A percentile compares a stretch with the other conserved stretches of the same genome.
phyloP scores from a whole-genome alignment of 2,329 filamentous ascomycete species.

The Diaporthe amygdali region DNA sequence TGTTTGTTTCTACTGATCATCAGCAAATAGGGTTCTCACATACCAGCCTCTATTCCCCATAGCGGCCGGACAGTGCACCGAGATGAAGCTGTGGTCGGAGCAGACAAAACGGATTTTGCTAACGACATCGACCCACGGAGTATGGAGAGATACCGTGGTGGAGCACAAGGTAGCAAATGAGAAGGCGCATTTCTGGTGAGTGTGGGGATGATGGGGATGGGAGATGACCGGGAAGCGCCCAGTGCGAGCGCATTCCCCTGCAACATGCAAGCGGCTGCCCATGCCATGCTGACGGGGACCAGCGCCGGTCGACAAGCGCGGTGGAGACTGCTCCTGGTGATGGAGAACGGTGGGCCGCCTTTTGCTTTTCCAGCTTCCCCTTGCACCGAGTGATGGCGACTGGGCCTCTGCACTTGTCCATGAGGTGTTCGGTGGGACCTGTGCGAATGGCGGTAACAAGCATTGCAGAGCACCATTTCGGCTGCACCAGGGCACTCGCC shows the following conservation, averaged over 20 bases:
- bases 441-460: constrained; percentile 15
- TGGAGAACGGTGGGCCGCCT: constrained; percentile 24
- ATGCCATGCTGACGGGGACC: constrained; percentile 23
- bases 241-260: constrained; percentile 29
- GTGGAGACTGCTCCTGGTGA: constrained; percentile 24
- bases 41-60: constrained; percentile 3
- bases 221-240: constrained; percentile 32
- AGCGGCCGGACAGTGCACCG: constrained; percentile 17
- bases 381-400: constrained; percentile 19
- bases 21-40: constrained; percentile 24
- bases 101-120: constrained; percentile 6
- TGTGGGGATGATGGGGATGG: constrained; percentile 25
- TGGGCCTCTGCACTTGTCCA: constrained; percentile 18
- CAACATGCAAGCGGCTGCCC: constrained; percentile 22
- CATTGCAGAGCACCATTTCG: constrained; percentile 1
- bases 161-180: constrained; percentile 22
- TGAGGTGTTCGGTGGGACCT: background rate
- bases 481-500: constrained; percentile 8
- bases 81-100: constrained; percentile 18
- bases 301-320: constrained; percentile 26
- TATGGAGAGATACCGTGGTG: constrained; percentile 18
- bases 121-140: constrained; percentile 19
- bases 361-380: constrained; percentile 22
- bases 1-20: constrained; percentile 16
- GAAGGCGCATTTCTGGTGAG: background rate